Base-by-base conservation (phyloP, 2,329 filamentous ascomycete species). In the Dactylellina leptospora region DNA sequence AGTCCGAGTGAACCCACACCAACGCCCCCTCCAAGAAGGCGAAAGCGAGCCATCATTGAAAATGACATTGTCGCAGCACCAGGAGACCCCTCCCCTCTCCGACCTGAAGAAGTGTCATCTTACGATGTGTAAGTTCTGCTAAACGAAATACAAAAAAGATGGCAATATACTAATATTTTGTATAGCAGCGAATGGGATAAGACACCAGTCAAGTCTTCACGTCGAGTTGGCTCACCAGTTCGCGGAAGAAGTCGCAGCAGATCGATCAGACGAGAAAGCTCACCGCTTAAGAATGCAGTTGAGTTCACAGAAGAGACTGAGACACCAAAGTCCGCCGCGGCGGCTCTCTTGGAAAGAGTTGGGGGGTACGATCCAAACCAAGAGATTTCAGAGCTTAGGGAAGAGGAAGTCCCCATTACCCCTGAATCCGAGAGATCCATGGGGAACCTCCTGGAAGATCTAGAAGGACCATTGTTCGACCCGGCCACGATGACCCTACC, bases 271-370 rank as follows among this genome's bases (percentile, higher is more conserved):
- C 9, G 59, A 16, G 66, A 62, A 23, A 71, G 66, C 51, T 71
- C 66, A n/a, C 66, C 66, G 27, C 66, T 71, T 23, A 71, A 71
- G 51, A 71, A 71, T 47, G 59, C 66, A 25, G 66, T 71, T 23
- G 51, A 63, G 13, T 71, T 71, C 36, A 11, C 66, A 59, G 11
- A 50, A 62, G 30, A 25, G 36, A n/a, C 50, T 27, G 45, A 44
- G 36, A 58, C 62, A 10, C 61, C 44, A 36, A 36, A 70, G 50
- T 33, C 66, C 66, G 9, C 44, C 63, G 33, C 51, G 47, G 20
- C 58, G 66, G 4, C 36, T 40, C 20, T 25, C 45, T 33, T n/a
- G n/a, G n/a, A n/a, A n/a, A n/a, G n/a, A n/a, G 33, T 11, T 27
- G 47, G 40, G 2, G 56, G 47, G 48, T 71, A 71, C 18, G 66